Base-by-base conservation (phyloP, 805 yeast species). In the Cyberlindnera veronae region DNA sequence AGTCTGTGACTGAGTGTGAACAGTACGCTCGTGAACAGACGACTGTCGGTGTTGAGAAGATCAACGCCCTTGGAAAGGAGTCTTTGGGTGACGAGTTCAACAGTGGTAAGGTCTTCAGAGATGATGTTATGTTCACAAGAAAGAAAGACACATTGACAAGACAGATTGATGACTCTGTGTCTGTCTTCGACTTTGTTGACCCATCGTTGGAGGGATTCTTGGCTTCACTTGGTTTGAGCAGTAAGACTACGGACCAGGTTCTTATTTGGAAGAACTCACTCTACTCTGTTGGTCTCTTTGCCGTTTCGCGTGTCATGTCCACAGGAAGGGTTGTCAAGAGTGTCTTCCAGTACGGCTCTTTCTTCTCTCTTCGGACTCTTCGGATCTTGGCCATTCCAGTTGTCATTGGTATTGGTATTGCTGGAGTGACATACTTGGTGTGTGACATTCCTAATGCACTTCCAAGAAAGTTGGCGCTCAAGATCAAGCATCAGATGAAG, bases 381-480 rank as follows among this genome's bases (percentile, higher is more conserved):
- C 69, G 64, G 42, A 69, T 67, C 32, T 57, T 82, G n/a, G 70
- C 75, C 0, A 58, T 75, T 1, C 90, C 95, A 0, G 34, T 77
- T 0, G 43, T 72, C 1, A 49, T 79, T 3, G 69, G 77, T 8
- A 72, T 74, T 1, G 64, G 76, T 5, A 72, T 77, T 1, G 67
- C 77, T 12, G 70, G 83, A 0, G 64, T 75, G 0, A 76, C 78
- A 29, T 88, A 85, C 53, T 58, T 89, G 42, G 66, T 88, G 15
- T 69, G 72, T 44, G 98, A 93, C 60, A 77, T 95, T 12, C 97
- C 97, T 3, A 77, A 83, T 52, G 95, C 97, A 0, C 78, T 87
- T 52, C 95, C 96, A 15, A 70, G 88, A 49, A 89, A 89, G 42
- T 73, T 88, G 43, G 88, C 93, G 0, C 69, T 72, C 34, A 87